phyloP scores from a whole-genome alignment of 2,329 filamentous ascomycete genomes.

The Colletotrichum paranaense region DNA sequence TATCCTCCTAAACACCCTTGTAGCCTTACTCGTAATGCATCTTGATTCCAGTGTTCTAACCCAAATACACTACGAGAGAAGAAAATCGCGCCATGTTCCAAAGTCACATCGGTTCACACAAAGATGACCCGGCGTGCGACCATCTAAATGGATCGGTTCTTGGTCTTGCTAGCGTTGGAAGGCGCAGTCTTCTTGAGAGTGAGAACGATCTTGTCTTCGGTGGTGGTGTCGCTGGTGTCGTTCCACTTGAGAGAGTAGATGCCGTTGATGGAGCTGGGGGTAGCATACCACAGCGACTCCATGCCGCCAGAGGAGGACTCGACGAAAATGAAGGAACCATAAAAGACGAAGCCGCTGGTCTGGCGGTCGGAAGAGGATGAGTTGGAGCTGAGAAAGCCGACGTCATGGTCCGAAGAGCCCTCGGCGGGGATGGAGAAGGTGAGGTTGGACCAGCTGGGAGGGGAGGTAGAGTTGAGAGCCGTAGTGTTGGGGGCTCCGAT shows the following conservation, averaged over 20 bases:
- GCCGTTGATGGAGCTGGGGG: slow-evolving; percentile 33
- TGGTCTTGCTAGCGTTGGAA: not conserved
- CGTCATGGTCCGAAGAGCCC: slow-evolving; percentile 35
- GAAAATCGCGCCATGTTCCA: not conserved
- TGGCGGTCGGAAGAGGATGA: slow-evolving; percentile 6
- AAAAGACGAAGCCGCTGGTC: slow-evolving; percentile 42
- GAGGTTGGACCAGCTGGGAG: slow-evolving; percentile 40
- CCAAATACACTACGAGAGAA: not conserved
- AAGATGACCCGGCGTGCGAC: not conserved
- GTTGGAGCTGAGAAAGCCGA: slow-evolving; percentile 37
- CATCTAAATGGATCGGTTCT: not conserved
- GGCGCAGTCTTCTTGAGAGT: slow-evolving; percentile 39
- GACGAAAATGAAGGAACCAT: slow-evolving; percentile 39
- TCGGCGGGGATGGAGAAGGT: slow-evolving; percentile 40
- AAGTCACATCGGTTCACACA: not conserved
- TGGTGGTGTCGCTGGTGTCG: slow-evolving; percentile 27
- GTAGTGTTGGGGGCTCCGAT: slow-evolving; percentile 37
- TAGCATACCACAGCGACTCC: slow-evolving; percentile 39
- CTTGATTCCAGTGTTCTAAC: not conserved
- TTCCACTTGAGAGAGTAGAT: slow-evolving; percentile 42
- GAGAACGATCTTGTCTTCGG: slow-evolving; percentile 32
- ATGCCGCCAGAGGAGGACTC: slow-evolving; percentile 22
- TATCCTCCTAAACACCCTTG: not conserved
- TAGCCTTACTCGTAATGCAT: not conserved
- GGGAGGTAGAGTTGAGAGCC: slow-evolving; percentile 5